These are phyloP conservation scores for Calocera cornea DNA, from an alignment of 768 basidiomycete genomes.

Conservation along the genomic window DNA sequence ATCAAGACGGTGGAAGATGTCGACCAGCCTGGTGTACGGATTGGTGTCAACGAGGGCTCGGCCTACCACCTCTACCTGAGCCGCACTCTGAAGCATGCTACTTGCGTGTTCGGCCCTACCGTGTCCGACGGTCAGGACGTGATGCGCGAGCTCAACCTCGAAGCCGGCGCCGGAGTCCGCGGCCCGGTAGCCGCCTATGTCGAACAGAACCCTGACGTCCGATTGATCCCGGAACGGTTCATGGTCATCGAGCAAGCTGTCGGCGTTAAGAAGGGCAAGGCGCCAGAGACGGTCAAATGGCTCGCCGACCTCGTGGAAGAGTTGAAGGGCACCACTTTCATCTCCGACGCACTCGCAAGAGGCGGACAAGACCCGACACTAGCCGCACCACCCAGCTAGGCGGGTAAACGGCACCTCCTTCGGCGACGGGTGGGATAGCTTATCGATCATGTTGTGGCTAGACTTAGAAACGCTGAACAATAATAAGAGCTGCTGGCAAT, in stretches of 20 bases:
- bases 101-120: not conserved
- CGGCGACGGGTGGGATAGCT: too few relatives aligned
- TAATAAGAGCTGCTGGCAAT: too few relatives aligned
- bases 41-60: constrained; percentile 1
- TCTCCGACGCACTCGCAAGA: not conserved
- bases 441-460: too few relatives aligned
- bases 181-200: not conserved
- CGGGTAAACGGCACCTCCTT: too few relatives aligned
- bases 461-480: too few relatives aligned
- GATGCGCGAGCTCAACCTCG: not conserved
- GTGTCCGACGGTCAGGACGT: not conserved
- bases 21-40: not conserved
- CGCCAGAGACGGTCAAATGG: not conserved
- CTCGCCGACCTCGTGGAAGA: not conserved
- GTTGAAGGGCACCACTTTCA: not conserved
- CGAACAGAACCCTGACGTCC: not conserved
- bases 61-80: not conserved
- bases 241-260: constrained; percentile 2
- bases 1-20: not conserved
- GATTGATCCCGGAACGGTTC: not conserved
- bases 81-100: not conserved
- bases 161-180: not conserved
- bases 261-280: not conserved
- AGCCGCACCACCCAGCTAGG: not conserved
- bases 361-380: not conserved